phyloP scores from a whole-genome alignment of 1,284 basidiomycete species.

The Boletus smithii region DNA sequence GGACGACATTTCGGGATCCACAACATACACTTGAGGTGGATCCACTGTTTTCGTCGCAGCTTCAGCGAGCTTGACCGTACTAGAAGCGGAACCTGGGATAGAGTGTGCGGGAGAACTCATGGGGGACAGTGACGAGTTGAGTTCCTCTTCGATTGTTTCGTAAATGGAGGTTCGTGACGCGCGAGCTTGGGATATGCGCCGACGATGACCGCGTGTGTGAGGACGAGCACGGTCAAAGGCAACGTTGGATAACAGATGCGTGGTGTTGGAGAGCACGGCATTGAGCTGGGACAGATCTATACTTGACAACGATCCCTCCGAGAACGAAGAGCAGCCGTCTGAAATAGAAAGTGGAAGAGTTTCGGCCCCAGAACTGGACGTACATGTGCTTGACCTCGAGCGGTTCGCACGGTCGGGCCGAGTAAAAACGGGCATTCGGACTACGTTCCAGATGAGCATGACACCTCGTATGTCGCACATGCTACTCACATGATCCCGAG shows the following conservation, averaged over 20 bases:
- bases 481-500: conserved; percentile 48
- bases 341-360: conserved; percentile 68
- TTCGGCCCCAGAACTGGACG: conserved; percentile 54
- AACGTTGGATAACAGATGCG: conserved; percentile 35
- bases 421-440: conserved; percentile 53
- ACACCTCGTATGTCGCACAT: neutral
- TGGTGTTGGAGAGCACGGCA: conserved; percentile 48
- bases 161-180: conserved; percentile 67
- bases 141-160: conserved; percentile 75
- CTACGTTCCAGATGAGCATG: conserved; percentile 30
- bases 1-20: conserved; percentile 54
- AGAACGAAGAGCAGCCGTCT: conserved; percentile 59
- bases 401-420: conserved; percentile 51
- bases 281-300: conserved; percentile 66
- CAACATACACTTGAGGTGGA: conserved; percentile 48
- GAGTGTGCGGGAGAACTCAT: conserved; percentile 12
- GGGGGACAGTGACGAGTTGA: conserved; percentile 42
- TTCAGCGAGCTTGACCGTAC: conserved; percentile 24
- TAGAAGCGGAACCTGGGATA: conserved; percentile 6
- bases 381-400: conserved; percentile 65
- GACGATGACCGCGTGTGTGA: conserved; percentile 57
- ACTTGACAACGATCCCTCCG: conserved; percentile 70
- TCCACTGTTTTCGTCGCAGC: conserved; percentile 32
- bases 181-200: conserved; percentile 60
- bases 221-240: conserved; percentile 40